Evolutionary conservation across 495 filamentous ascomycete genomes (phyloP), one percentile per base, ranked within the genome.

Genomic region (Melanomma pulvis-pyrius): DNA sequence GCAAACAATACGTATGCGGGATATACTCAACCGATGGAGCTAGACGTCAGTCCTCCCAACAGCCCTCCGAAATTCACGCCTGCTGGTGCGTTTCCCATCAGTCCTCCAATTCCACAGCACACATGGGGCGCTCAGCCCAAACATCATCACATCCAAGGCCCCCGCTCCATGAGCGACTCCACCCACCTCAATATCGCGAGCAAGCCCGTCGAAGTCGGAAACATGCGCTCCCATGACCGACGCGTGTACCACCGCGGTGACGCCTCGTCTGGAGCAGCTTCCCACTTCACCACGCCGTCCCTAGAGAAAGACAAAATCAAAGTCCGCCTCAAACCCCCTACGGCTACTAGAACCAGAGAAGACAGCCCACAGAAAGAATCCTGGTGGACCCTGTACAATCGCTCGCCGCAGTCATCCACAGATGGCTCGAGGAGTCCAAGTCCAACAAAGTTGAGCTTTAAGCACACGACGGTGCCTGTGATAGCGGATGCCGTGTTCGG

Each of bases 301-400:
- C 30, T 17, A 6, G 28, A 26, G n/a, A 32, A 39, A n/a, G 9
- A 17, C 21, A 60, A 63, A 41, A 54, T 55, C 46, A 63, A 60
- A 29, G 29, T 67, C 6, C 41, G 55, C 17, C 22, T 59, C 11
- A 59, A 53, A 39, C 25, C 52, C 34, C 46, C 54, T 17, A 28
- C 25, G 15, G 21, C 9, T 2, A 34, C 39, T 1, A 44, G 39
- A 44, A 44, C n/a, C n/a, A n/a, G 39, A 15, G 6, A 34, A 22
- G 52, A 65, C 12, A 25, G 36, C 11, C 48, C 32, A 7, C 65
- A 63, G 24, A 69, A 69, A 32, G 66, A 59, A 36, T 60, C 61
- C 15, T 62, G 55, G 49, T 61, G 44, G 49, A 22, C 26, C n/a
- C 51, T 70, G 1, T 49, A 59, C 19, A 44, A 44, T 15, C 55